A percentile compares a stretch with the other conserved stretches of the same genome.
Conservation (phyloP, 495 filamentous ascomycete species). For the Acidomyces sp. region DNA sequence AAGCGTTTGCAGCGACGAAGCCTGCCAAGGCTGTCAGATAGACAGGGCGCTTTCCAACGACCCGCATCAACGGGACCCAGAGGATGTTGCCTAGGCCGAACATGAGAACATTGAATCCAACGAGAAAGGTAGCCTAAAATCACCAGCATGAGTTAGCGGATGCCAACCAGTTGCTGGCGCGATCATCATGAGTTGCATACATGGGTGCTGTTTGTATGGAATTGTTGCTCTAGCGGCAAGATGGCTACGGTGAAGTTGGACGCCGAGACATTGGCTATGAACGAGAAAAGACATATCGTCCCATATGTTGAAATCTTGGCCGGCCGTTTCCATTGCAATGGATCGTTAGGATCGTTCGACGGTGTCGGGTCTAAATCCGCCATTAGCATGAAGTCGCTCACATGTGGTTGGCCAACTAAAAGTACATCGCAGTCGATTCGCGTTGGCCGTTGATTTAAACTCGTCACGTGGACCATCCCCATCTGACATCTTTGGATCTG, state of each 20-base stretch:
- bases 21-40: conserved; percentile 13
- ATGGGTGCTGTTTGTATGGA: conserved; percentile 8
- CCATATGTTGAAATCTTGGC: conserved; percentile 15
- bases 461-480: too few relatives aligned
- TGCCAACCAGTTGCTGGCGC: too few relatives aligned
- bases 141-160: too few relatives aligned
- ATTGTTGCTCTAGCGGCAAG: conserved; percentile 9
- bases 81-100: conserved; percentile 18
- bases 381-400: too few relatives aligned
- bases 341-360: not conserved
- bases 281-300: conserved; percentile 17
- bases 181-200: too few relatives aligned
- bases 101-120: conserved; percentile 15
- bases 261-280: conserved; percentile 17
- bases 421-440: too few relatives aligned
- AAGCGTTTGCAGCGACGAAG: conserved; percentile 13
- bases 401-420: too few relatives aligned
- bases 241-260: conserved; percentile 20
- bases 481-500: too few relatives aligned
- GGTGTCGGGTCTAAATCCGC: not conserved
- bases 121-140: conserved; percentile 16
- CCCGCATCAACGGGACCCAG: conserved; percentile 17
- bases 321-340: conserved; percentile 6
- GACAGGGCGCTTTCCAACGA: conserved; percentile 18
- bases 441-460: too few relatives aligned